Percentiles rank a stretch among this genome's conserved stretches.
Conservation (phyloP, 345 rosid genomes). For the Anacardium occidentale region DNA sequence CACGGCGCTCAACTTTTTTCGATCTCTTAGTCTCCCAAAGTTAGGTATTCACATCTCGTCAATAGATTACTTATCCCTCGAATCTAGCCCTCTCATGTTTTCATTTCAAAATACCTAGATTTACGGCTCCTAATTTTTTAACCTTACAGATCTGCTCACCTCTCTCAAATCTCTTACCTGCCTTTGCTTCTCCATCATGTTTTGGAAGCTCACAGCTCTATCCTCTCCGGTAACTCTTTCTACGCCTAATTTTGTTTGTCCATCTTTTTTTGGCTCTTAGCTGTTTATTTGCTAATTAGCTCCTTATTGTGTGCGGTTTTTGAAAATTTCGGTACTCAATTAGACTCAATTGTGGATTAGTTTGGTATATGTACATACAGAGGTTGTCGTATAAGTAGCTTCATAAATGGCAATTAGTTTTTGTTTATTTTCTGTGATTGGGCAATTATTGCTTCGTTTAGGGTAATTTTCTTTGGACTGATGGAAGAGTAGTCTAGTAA, state of each 20-base stretch:
- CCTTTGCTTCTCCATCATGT: constrained; percentile 46
- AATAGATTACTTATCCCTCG: constrained; percentile 1
- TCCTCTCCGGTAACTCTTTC: constrained; percentile 84
- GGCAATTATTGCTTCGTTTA: background rate
- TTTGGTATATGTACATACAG: background rate
- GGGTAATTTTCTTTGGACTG: background rate
- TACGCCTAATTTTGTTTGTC: constrained; percentile 13
- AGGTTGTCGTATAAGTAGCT: background rate
- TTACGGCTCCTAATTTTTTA: constrained; percentile 34
- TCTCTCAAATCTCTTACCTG: constrained; percentile 19
- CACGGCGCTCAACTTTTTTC: constrained; percentile 26
- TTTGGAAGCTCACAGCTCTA: constrained; percentile 91
- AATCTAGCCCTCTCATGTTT: constrained; percentile 21
- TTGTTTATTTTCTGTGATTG: background rate
- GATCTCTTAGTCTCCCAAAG: constrained; percentile 20
- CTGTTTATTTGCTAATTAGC: constrained; percentile 8
- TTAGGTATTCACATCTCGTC: constrained; percentile 35
- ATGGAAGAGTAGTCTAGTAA: background rate
- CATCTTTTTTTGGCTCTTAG: background rate
- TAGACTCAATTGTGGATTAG: background rate
- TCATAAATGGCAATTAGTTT: background rate
- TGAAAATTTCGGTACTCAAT: background rate
- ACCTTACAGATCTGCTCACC: constrained; percentile 59
- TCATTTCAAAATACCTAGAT: constrained; percentile 28
- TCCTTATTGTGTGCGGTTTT: background rate